A percentile compares a stretch with the other conserved stretches of the same genome.
phyloP scores from a whole-genome alignment of 2,329 filamentous ascomycete species.

The Xylaria hypoxylon region DNA sequence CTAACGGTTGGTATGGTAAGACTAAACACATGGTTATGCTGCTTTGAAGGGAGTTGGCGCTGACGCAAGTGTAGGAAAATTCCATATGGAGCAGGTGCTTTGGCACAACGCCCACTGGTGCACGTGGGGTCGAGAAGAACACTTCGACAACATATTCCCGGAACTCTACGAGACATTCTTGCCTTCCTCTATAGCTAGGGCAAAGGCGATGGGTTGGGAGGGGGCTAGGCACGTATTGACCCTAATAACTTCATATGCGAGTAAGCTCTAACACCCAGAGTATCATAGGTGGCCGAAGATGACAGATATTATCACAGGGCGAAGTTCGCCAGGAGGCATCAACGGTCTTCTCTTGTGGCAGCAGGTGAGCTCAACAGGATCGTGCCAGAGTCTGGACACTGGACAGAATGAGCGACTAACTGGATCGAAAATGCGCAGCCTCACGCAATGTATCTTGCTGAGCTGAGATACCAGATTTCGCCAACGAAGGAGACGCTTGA shows the following conservation, averaged over 20 bases:
- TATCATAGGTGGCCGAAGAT: slow-evolving; percentile 59
- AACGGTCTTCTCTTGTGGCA: slow-evolving; percentile 66
- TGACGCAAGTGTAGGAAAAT: slow-evolving; percentile 47
- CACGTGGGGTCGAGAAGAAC: slow-evolving; percentile 54
- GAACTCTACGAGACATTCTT: slow-evolving; percentile 52
- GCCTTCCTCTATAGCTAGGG: slow-evolving; percentile 49
- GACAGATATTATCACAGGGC: slow-evolving; percentile 59
- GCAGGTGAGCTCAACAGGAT: slow-evolving; percentile 42
- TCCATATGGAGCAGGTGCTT: slow-evolving; percentile 59
- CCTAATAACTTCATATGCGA: background rate
- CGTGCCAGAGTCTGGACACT: background rate
- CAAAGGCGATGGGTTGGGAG: slow-evolving; percentile 51
- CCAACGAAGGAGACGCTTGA: slow-evolving; percentile 44
- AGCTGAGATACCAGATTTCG: slow-evolving; percentile 48
- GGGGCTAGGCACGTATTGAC: slow-evolving; percentile 45
- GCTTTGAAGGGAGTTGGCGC: background rate
- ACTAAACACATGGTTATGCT: slow-evolving; percentile 1
- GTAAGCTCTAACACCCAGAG: background rate
- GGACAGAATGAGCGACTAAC: background rate
- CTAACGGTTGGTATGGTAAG: slow-evolving; percentile 60
- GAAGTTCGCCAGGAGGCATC: slow-evolving; percentile 62
- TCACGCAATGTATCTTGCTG: slow-evolving; percentile 56
- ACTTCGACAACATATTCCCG: slow-evolving; percentile 55
- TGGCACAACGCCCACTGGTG: slow-evolving; percentile 58
- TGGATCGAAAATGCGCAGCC: slow-evolving; percentile 49